Conservation (phyloP, 352 stramenopile species). For the Globisporangium radiosum region DNA sequence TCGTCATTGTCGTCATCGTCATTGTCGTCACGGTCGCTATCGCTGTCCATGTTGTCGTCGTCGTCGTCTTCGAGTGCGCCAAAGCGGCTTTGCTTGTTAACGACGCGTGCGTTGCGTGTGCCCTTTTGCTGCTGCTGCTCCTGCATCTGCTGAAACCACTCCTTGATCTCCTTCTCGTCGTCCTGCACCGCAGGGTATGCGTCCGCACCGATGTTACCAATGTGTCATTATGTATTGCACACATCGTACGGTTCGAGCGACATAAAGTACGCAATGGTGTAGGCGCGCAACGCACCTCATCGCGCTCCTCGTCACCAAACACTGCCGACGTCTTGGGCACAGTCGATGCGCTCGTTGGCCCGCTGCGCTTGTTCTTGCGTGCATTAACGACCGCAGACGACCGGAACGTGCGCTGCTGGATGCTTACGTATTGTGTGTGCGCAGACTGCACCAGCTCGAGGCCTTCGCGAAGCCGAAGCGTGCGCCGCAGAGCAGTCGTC, state of each 20-base stretch:
- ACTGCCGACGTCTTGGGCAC: conserved; percentile 14
- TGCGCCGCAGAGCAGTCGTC: neutral
- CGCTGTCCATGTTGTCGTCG: conserved; percentile 13
- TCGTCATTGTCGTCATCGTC: conserved; percentile 31
- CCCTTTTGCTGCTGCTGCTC: conserved; percentile 15
- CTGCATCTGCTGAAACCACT: conserved; percentile 47
- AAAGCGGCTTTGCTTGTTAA: conserved; percentile 26
- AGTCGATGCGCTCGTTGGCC: conserved; percentile 5
- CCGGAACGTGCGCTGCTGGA: conserved; percentile 27
- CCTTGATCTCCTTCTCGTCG: conserved; percentile 31
- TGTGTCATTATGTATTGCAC: neutral
- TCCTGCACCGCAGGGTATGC: conserved; percentile 13
- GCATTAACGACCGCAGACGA: conserved; percentile 27
- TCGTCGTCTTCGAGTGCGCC: conserved; percentile 18
- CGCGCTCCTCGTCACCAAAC: conserved; percentile 19
- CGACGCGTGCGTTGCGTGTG: conserved; percentile 14
- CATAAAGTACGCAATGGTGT: neutral
- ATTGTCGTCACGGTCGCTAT: conserved; percentile 19
- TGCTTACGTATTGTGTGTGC: neutral
- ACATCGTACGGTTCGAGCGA: neutral
- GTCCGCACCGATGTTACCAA: neutral
- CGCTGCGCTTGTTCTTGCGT: conserved; percentile 38
- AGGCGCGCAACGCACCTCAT: conserved; percentile 15
- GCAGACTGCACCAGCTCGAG: too few relatives aligned
- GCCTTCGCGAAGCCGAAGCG: too few relatives aligned